phyloP scores from a whole-genome alignment of 2,329 filamentous ascomycete genomes.

The Botrytis fragariae region DNA sequence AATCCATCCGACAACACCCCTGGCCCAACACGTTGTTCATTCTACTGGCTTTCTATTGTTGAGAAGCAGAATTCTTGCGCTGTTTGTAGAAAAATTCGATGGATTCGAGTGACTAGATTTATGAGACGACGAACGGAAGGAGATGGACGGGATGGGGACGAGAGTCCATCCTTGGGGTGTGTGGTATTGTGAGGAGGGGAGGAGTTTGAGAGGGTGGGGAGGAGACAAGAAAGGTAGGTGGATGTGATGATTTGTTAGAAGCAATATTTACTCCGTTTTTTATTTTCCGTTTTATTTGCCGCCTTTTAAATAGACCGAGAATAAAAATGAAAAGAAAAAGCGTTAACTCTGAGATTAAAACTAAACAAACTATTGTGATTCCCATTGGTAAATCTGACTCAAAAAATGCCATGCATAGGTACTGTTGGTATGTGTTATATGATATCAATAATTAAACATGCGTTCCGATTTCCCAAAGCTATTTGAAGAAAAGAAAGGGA shows the following conservation, averaged over 20 bases:
- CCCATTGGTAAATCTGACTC: accelerated
- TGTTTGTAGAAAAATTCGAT: not conserved
- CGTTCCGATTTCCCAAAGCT: not conserved
- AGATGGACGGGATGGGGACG: not conserved
- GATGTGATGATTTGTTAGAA: not conserved
- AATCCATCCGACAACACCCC: not conserved
- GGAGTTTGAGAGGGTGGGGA: not conserved
- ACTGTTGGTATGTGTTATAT: not conserved
- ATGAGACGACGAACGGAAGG: not conserved
- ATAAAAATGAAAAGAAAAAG: not conserved
- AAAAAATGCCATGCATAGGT: accelerated
- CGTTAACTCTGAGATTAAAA: too few species aligned
- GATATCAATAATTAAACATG: not conserved
- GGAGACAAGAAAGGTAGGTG: not conserved
- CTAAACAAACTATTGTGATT: not conserved
- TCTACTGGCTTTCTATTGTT: not conserved
- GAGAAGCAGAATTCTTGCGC: not conserved
- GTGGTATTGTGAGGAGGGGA: not conserved
- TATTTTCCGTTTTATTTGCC: not conserved
- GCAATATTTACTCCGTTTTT: not conserved
- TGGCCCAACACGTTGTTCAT: not conserved
- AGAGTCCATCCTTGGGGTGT: not conserved
- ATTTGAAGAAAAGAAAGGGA: too few species aligned
- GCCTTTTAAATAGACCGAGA: not conserved
- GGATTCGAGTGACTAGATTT: not conserved